Base-by-base conservation (phyloP, 345 rosid species). In the Microcos paniculata region DNA sequence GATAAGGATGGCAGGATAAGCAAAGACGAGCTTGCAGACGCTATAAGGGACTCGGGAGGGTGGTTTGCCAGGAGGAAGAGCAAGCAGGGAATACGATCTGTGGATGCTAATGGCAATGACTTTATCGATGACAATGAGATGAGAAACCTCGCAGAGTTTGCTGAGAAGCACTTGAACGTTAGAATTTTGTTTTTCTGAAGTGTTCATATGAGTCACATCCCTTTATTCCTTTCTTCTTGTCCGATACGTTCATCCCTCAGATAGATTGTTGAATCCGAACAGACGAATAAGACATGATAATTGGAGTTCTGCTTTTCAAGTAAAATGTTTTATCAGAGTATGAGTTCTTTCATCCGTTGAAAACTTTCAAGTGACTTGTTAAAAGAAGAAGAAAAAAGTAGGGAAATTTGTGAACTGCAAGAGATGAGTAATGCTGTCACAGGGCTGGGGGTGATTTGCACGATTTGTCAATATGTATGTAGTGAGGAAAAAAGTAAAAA, bases 141-240 rank as follows among this genome's bases (percentile, higher is more conserved):
- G 21, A 62, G 43, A 12, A 77, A 69, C 21, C 81, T 81, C 18
- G 80, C 45, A 1, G 69, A 62, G 30, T 67, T 77, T 35, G 75
- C 68, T 13, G 78, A 81, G 28, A 73, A 77, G 31, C 77, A 81
- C 52, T 74, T 73, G 42, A 45, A 62, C 4, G 61, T 73, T 24
- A 77, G 57, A 59, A 70, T 70, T 33, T 61, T 57, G 63, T 35
- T 16, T 69, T 18, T 18, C 16, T 69, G 6, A 33, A 51, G 28
- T 52, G 59, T 19, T 31, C n/a, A 28, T 28, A 19, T 2, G 30
- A 19, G 45, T 31, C 28, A 3, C 35, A 69, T 30, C 42, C 18
- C 28, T 69, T 51, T 19, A 31, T 19, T 18, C 43, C 16, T n/a
- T 49, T 55, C 5, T 55, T 45, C 53, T 51, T 51, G 35, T 15